Conservation (phyloP, 2,329 filamentous ascomycete species). For the Diaporthe citriasiana region DNA sequence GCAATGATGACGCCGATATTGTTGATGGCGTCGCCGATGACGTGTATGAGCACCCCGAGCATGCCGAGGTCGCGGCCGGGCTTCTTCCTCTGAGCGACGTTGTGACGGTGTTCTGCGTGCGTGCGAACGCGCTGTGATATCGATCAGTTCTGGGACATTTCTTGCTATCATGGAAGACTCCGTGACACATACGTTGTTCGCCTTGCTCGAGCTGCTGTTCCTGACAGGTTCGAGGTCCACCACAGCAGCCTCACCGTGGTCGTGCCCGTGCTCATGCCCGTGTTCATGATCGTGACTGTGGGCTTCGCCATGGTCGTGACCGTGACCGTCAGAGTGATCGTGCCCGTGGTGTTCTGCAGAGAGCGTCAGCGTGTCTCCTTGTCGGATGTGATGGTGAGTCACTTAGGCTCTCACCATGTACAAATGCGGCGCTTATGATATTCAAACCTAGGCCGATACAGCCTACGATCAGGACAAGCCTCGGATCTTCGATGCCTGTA, state of each 20-base stretch:
- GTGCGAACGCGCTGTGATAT: slow-evolving; percentile 48
- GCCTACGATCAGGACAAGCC: slow-evolving; percentile 78
- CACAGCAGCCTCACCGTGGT: slow-evolving; percentile 44
- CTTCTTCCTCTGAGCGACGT: slow-evolving; percentile 48
- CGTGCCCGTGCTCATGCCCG: slow-evolving; percentile 42
- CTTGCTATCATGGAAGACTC: not conserved
- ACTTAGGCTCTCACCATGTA: slow-evolving; percentile 67
- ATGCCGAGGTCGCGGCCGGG: slow-evolving; percentile 75
- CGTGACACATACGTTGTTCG: not conserved
- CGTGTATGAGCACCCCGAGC: slow-evolving; percentile 78
- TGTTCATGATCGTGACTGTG: slow-evolving; percentile 48
- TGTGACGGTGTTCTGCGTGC: slow-evolving; percentile 67
- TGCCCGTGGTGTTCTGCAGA: slow-evolving; percentile 55
- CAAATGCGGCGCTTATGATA: slow-evolving; percentile 73
- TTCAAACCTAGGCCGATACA: slow-evolving; percentile 77
- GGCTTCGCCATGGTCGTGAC: slow-evolving; percentile 45
- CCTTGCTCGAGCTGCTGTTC: not conserved
- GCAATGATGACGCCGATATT: slow-evolving; percentile 82
- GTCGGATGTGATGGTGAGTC: too few relatives aligned
- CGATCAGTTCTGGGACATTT: not conserved
- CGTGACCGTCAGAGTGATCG: slow-evolving; percentile 50
- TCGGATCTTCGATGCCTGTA: slow-evolving; percentile 73
- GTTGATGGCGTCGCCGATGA: slow-evolving; percentile 80
- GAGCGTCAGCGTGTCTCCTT: slow-evolving; percentile 39
- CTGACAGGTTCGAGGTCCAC: slow-evolving; percentile 7